Base-by-base conservation (phyloP, 768 basidiomycete species). In the Russula earlei region DNA sequence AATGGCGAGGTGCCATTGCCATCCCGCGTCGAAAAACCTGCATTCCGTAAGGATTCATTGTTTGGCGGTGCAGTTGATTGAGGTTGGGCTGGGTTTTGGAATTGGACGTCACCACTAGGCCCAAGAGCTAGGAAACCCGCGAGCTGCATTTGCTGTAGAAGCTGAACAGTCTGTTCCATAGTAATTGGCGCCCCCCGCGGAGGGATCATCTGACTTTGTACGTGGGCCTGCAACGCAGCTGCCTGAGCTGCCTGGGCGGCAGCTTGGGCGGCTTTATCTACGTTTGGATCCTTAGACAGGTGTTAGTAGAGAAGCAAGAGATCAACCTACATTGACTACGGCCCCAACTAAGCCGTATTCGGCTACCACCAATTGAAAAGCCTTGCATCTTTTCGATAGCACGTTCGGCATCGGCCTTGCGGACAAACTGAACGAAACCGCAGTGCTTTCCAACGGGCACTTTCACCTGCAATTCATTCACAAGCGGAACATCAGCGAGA, bases 361-460 rank as follows among this genome's bases (percentile, higher is more conserved):
- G 77, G 61, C 91, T 91, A 15, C 93, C 93, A 33, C 90, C 91
- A 61, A 96, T 85, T 4, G 91, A 91, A 67, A 93, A 95, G 24
- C 91, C 92, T 73, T 95, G 92, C 92, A 95, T 93, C 71, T 90
- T 91, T 71, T 92, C 88, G 58, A 96, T 96, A 9, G 92, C 91
- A 36, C 81, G 77, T 69, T 94, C 91, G 11, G 93, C 93, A 69
- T 96, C 93, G 10, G 81, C 82, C 70, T 95, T 92, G 61, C 84
- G 80, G 25, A 95, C 88, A 64, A 91, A 96, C 71, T 96, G 93
- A 43, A 96, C 93, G 65, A 96, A 96, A 1, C 93, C 93, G 64
- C 93, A 96, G 61, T 93, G 89, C 66, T 95, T 95, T 49, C 91
- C 91, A 42, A 90, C 85, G 11, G 93, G 93, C n/a, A 96, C 92